Evolutionary conservation across 2,329 filamentous ascomycete genomes (phyloP).

Genomic region (Microdochium nivale): DNA sequence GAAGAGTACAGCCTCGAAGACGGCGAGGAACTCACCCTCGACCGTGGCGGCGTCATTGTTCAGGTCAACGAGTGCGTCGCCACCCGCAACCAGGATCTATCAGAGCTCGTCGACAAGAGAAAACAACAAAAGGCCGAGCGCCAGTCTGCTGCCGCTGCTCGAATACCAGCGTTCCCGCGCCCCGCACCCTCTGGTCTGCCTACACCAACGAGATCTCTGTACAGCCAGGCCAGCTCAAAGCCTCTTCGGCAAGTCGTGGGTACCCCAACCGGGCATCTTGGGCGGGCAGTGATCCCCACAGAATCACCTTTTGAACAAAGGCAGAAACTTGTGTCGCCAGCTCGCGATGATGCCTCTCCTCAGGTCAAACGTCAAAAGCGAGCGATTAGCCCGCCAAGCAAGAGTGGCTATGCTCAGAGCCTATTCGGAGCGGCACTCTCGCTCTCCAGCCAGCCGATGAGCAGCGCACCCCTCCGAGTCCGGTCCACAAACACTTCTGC

Average conservation of each 20-base stretch:
- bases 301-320: slow-evolving; percentile 60
- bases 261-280: slow-evolving; percentile 53
- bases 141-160: slow-evolving; percentile 33
- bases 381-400: slow-evolving; percentile 29
- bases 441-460: slow-evolving; percentile 28
- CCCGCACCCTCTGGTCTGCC: slow-evolving; percentile 11
- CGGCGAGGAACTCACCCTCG: slow-evolving; percentile 74
- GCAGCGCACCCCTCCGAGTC: slow-evolving; percentile 18
- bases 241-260: slow-evolving; percentile 54
- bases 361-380: slow-evolving; percentile 32
- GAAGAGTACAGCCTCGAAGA: slow-evolving; percentile 61
- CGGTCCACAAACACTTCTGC: slow-evolving; percentile 5
- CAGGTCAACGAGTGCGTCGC: slow-evolving; percentile 73
- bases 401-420: slow-evolving; percentile 40
- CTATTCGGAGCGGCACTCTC: slow-evolving; percentile 38
- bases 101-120: slow-evolving; percentile 64
- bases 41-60: slow-evolving; percentile 67
- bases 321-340: slow-evolving; percentile 22
- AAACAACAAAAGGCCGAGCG: slow-evolving; percentile 45
- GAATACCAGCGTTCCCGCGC: slow-evolving; percentile 18
- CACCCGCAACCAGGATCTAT: slow-evolving; percentile 67
- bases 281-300: slow-evolving; percentile 46
- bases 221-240: not conserved
- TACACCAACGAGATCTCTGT: slow-evolving; percentile 1
- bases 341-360: slow-evolving; percentile 13